These are phyloP conservation scores for Ensete ventricosum DNA, from an alignment of 176 grass and related monocot species.

Conservation along the genomic window DNA sequence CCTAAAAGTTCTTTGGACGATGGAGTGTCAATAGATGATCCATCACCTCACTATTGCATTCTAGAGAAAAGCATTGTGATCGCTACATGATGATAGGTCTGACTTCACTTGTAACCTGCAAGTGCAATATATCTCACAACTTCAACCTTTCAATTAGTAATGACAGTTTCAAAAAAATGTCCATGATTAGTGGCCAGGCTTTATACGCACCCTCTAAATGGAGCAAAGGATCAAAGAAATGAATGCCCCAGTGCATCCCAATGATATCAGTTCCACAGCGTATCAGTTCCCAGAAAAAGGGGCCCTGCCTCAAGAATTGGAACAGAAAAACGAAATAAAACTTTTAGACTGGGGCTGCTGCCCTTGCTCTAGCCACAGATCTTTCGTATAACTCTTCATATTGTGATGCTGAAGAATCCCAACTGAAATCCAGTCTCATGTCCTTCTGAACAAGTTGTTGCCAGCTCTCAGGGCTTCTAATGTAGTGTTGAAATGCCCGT, in stretches of 20 bases:
- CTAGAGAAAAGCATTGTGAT: too few species aligned
- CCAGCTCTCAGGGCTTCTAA: conserved; percentile 56
- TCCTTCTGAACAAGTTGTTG: conserved; percentile 61
- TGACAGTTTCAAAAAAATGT: too few species aligned
- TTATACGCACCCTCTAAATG: not conserved
- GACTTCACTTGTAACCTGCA: too few species aligned
- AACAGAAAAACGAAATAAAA: not conserved
- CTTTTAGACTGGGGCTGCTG: conserved; percentile 24
- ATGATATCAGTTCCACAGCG: not conserved
- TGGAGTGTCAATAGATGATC: too few species aligned
- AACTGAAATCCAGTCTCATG: conserved; percentile 91
- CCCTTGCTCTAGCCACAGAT: conserved; percentile 57
- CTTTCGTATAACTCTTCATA: conserved; percentile 75
- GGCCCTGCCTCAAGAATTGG: not conserved
- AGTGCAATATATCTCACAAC: too few species aligned
- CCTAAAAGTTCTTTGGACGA: too few species aligned
- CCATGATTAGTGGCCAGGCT: too few species aligned
- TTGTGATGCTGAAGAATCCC: conserved; percentile 64
- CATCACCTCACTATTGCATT: too few species aligned
- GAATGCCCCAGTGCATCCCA: not conserved
- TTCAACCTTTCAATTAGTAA: too few species aligned
- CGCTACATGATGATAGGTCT: too few species aligned
- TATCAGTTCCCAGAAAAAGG: not conserved
- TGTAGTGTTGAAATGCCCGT: conserved; percentile 75
- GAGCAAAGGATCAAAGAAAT: not conserved